Evolutionary conservation across 2,329 filamentous ascomycete species (phyloP).

Genomic region (Escovopsis sp.): DNA sequence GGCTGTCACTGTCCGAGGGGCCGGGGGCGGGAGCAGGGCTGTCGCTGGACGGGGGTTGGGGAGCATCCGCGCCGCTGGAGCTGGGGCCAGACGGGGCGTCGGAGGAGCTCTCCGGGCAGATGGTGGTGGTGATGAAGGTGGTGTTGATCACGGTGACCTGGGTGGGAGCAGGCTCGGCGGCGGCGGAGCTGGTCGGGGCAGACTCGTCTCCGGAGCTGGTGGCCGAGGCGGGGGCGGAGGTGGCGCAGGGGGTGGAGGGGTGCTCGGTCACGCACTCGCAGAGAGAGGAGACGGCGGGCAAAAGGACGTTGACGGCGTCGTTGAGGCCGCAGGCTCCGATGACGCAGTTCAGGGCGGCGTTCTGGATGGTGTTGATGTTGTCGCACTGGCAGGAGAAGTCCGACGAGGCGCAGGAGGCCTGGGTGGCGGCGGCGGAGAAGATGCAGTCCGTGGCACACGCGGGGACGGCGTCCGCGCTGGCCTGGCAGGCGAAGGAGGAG

Average conservation of each 20-base stretch:
- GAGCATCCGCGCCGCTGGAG: not conserved
- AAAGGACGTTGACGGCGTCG: slow-evolving; percentile 7
- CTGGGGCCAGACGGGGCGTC: no score
- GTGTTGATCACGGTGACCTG: not conserved
- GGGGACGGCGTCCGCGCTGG: slow-evolving; percentile 11
- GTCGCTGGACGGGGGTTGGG: not conserved
- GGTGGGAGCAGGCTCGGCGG: not conserved
- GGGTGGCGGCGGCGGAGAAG: slow-evolving; percentile 11
- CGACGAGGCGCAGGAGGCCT: slow-evolving; percentile 8
- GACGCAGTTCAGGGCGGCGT: slow-evolving; percentile 10
- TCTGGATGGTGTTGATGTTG: slow-evolving; percentile 10
- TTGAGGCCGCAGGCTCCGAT: slow-evolving; percentile 9
- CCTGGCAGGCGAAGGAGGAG: slow-evolving; percentile 8
- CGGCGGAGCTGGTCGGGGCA: not conserved
- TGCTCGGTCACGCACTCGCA: slow-evolving; percentile 12
- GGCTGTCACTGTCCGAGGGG: not conserved
- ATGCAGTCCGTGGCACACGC: slow-evolving; percentile 13
- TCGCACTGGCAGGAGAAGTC: slow-evolving; percentile 15
- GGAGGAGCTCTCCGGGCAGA: no score
- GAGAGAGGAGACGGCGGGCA: slow-evolving; percentile 10
- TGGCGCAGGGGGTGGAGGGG: slow-evolving; percentile 10
- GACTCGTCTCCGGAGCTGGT: no score
- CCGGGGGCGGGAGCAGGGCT: not conserved
- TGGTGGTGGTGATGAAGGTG: not conserved
- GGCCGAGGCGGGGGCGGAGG: no score